Percentiles rank a stretch among this genome's conserved stretches.
These are phyloP conservation scores for Panaeolus cyanescens DNA, from an alignment of 768 basidiomycete species.

Conservation along the genomic window DNA sequence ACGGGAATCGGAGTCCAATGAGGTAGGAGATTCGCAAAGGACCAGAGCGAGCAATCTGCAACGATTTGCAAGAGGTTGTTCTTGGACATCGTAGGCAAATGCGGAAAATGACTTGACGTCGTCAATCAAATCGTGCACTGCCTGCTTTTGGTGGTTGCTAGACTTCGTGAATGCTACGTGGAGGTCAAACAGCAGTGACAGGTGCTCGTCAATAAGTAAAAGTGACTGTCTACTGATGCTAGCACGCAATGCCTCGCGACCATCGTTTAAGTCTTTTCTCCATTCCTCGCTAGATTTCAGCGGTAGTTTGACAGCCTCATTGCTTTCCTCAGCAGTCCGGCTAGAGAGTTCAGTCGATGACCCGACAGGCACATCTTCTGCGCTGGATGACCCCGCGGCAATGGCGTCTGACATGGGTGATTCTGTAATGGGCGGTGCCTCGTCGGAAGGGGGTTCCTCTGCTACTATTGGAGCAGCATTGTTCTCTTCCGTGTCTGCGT, in stretches of 20 bases:
- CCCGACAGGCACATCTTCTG: constrained; percentile 25
- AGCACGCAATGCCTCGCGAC: constrained; percentile 65
- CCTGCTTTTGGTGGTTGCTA: constrained; percentile 60
- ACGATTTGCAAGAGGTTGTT: constrained; percentile 77
- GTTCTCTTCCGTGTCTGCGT: constrained; percentile 17
- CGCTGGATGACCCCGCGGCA: constrained; percentile 10
- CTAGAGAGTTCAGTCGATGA: constrained; percentile 9
- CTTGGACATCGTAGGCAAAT: constrained; percentile 65
- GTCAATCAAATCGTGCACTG: constrained; percentile 72
- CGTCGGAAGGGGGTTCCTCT: constrained; percentile 29
- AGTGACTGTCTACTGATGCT: constrained; percentile 72
- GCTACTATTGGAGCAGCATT: constrained; percentile 16
- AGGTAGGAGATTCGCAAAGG: constrained; percentile 70
- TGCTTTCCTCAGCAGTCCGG: background rate
- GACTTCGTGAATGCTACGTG: constrained; percentile 78
- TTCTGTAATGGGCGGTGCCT: background rate
- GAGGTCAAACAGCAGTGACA: constrained; percentile 87
- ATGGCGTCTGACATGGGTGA: background rate
- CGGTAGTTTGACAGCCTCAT: constrained; percentile 3
- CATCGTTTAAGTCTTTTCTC: constrained; percentile 63
- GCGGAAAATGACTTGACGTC: constrained; percentile 74
- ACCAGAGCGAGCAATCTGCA: constrained; percentile 87
- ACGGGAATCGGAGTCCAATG: constrained; percentile 54
- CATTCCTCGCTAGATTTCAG: constrained; percentile 64
- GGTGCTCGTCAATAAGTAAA: constrained; percentile 81